Evolutionary conservation across 306 rosid genomes (phyloP).

Genomic region (Quercus variabilis): DNA sequence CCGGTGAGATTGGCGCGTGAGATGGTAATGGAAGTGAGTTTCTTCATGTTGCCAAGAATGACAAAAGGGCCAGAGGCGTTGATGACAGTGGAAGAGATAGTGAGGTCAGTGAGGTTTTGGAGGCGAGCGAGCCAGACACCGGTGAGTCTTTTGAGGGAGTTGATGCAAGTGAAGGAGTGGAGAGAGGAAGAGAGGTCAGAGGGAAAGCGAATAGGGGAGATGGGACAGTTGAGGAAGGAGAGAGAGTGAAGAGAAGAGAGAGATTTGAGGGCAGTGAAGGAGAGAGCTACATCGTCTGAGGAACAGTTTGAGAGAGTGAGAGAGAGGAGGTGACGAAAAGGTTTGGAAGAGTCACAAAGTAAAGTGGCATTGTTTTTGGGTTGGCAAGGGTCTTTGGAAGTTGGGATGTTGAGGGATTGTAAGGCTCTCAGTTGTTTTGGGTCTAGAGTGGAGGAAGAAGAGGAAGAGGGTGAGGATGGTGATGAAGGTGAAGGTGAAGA

Average conservation of each 20-base stretch:
- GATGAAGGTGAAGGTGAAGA: constrained; percentile 6
- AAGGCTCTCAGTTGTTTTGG: constrained; percentile 84
- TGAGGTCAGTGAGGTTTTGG: constrained; percentile 73
- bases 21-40: constrained; percentile 60
- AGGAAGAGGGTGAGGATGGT: constrained; percentile 5
- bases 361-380: constrained; percentile 59
- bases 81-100: constrained; percentile 46
- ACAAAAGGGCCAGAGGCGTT: constrained; percentile 74
- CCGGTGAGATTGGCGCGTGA: constrained; percentile 82
- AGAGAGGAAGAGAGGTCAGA: constrained; percentile 66
- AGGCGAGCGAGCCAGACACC: constrained; percentile 88
- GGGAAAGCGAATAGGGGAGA: constrained; percentile 78
- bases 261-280: constrained; percentile 91
- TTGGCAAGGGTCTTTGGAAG: constrained; percentile 71
- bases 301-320: constrained; percentile 70
- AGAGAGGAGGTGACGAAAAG: constrained; percentile 79
- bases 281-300: constrained; percentile 61
- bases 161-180: constrained; percentile 63
- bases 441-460: constrained; percentile 52
- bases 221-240: constrained; percentile 76
- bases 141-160: constrained; percentile 55
- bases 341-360: constrained; percentile 59
- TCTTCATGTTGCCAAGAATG: constrained; percentile 64
- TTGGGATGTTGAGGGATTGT: constrained; percentile 85
- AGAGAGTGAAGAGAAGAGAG: constrained; percentile 74